Evolutionary conservation across 345 rosid species (phyloP), one percentile per base, ranked within the genome.

Genomic region (Eucalyptus urophylla): DNA sequence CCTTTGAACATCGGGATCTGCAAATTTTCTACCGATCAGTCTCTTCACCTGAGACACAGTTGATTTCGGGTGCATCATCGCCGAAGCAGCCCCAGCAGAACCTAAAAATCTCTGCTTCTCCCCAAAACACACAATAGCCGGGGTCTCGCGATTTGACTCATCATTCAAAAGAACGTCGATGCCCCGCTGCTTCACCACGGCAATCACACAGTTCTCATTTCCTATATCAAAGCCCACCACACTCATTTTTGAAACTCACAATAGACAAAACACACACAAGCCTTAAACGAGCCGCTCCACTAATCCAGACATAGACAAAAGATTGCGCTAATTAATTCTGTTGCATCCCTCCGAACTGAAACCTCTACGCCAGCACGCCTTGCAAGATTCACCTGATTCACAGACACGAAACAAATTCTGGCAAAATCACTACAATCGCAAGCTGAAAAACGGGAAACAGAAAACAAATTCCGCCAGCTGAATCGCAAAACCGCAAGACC

Each of bases 61-160:
- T 31, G 95, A 92, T 88, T 91, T 93, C 2, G 95, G 94, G 88
- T 93, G 89, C 96, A 93, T 93, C 86, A 62, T 91, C 9, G 94
- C 95, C 53, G 94, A 93, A 83, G 95, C 94, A 88, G 94, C 93
- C 3, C 95, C 96, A 43, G 94, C 92, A 47, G 94, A 60, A 86
- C 96, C 95, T 88, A 94, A 67, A 88, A 94, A 92, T 89, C 96
- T 91, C 90, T 94, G 96, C 83, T 93, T 94, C 89, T 93, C 95
- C 89, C 96, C 96, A 53, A 94, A 94, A 90, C 94, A 94, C 9
- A 93, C 92, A 40, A 92, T 89, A 7, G 93, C 90, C 0, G 93
- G 94, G 29, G 94, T 94, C 90, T 94, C 96, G 19, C 95, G 95
- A 12, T 94, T 93, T 5, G 95, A 94, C 87, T 94, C 96, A 76